Percentiles rank a stretch among this genome's conserved stretches.
These are phyloP conservation scores for Albugo candida DNA, from an alignment of 352 stramenopile genomes.

Conservation along the genomic window DNA sequence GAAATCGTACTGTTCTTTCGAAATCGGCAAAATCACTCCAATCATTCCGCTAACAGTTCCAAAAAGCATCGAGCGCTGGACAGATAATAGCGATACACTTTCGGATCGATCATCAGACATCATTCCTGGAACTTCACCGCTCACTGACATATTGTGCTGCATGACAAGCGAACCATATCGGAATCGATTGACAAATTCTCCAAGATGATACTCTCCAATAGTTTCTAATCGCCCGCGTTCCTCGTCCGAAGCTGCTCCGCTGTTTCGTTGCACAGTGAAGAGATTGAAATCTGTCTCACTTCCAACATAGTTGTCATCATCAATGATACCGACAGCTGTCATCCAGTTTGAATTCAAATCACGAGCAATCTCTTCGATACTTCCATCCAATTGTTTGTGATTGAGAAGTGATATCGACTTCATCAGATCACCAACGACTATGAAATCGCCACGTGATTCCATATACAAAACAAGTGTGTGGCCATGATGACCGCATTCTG, in stretches of 20 bases:
- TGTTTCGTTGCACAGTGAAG: constrained; percentile 88
- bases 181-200: constrained; percentile 94
- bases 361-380: constrained; percentile 89
- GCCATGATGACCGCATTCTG: constrained; percentile 87
- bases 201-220: constrained; percentile 87
- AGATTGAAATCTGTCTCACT: constrained; percentile 91
- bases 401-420: constrained; percentile 90
- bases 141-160: constrained; percentile 30
- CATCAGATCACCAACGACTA: constrained; percentile 94
- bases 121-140: background rate
- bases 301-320: constrained; percentile 90
- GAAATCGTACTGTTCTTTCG: constrained; percentile 84
- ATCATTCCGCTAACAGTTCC: constrained; percentile 93
- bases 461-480: constrained; percentile 92
- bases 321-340: constrained; percentile 85
- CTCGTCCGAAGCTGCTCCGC: constrained; percentile 82
- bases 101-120: background rate
- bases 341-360: constrained; percentile 96
- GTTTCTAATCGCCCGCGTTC: constrained; percentile 84
- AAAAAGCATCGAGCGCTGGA: constrained; percentile 77
- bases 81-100: background rate
- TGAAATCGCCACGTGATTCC: constrained; percentile 86
- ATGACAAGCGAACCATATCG: constrained; percentile 89
- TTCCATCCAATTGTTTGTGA: constrained; percentile 83
- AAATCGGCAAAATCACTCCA: constrained; percentile 82